Base-by-base conservation (phyloP, 2,329 filamentous ascomycete species). In the Blastomyces gilchristii region DNA sequence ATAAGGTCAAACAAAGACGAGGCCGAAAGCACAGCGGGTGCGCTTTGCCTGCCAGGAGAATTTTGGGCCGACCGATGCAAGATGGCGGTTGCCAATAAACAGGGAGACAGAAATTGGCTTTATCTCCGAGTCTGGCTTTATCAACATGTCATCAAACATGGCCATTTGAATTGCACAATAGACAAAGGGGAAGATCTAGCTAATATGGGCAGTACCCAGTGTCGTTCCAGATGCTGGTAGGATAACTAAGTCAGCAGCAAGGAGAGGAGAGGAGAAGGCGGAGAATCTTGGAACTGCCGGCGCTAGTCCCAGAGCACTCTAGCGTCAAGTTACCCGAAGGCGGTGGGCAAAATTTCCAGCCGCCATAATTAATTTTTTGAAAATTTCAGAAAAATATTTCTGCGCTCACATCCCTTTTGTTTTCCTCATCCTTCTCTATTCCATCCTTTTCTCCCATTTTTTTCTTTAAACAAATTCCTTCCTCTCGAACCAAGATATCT, bases 331-430 rank as follows among this genome's bases (percentile, higher is more conserved):
- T 43, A 52, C 14, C 57, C 62, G 52, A 64, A 74, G 67, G 73
- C 73, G 73, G 73, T 71, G 61, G 63, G 47, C 37, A 58, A 37
- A 31, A 43, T 50, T 47, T 70, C 71, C 71, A 69, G 67, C 70
- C 70, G 67, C 67, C 61, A 64, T 64, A 73, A 70, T 67, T 67
- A 66, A 65, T 65, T 56, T 63, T 66, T 68, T 61, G 28, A 53
- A 63, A 63, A 63, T 31, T 58, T 22, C 37, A 41, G 12, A 41
- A 39, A 22, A 22, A 14, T 56, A 39, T 58, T 34, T 58, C 57
- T 45, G 57, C 43, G 64, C 54, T 56, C 63, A 62, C 62, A 49
- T 58, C 52, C 53, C 53, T 62, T 58, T 65, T 63, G n/a, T 65
- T 58, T 63, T 62, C 52, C 62, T 65, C 62, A 65, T 66, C 68